Base-by-base conservation (phyloP, 129 eudicot species). In the Gnaphalium uliginosum region DNA sequence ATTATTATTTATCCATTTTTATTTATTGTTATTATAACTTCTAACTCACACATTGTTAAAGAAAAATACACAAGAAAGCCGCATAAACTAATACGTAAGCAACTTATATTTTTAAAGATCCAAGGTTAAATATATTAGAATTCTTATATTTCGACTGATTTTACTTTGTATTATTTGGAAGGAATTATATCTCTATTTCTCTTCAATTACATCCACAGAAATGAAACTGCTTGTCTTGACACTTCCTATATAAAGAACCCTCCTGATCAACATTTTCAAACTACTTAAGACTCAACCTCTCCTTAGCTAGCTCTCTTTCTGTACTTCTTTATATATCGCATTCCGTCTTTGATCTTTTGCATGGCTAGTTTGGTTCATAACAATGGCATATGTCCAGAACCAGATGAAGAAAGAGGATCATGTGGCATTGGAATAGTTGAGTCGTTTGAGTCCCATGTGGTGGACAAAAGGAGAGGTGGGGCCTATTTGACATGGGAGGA, bases 401-500 rank as follows among this genome's bases (percentile, higher is more conserved):
- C 78, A 37, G 53, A 65, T 66, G 83, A 65, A 72, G 82, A 79
- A 66, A 67, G 51, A 53, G 33, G 22, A 63, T 2, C 48, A 41
- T 32, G 78, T 77, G 68, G 66, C 54, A 14, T 65, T 43, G 67
- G 71, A 72, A 65, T 35, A 22, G 21, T 23, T 4, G 68, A 79
- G n/a, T 24, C 67, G 39, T 33, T 7, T 8, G 72, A 71, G 66
- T 62, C 82, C 17, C 24, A 14, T 15, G 29, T 25, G 46, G 68
- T 3, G 53, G 39, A 53, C 37, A 65, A 66, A 61, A 71, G 30
- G 39, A 68, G 43, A 0, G 26, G 19, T 48, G 90, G 88, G 33
- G 89, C 89, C 60, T 82, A 73, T 75, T 78, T 91, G 88, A 89
- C 92, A 19, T 91, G 97, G 97, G 83, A 89, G 60, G 88, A 89